Evolutionary conservation across 2,329 filamentous ascomycete species (phyloP).

Genomic region (Aspergillus sp.): DNA sequence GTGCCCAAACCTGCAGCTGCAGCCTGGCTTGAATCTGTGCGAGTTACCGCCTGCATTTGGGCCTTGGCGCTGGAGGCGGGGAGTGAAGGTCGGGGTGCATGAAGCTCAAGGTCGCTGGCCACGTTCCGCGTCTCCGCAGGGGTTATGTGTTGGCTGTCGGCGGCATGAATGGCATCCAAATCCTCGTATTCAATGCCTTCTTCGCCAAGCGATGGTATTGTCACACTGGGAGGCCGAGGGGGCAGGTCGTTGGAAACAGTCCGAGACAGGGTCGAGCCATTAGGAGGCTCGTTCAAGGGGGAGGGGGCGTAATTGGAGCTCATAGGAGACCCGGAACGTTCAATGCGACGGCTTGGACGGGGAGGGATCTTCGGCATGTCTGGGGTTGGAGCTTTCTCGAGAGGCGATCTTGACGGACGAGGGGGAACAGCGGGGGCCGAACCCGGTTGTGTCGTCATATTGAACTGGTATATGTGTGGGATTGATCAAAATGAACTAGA

Average conservation of each 20-base stretch:
- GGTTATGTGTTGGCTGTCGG: constrained; percentile 46
- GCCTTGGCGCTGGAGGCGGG: constrained; percentile 79
- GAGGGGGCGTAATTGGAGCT: constrained; percentile 80
- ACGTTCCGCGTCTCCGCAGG: constrained; percentile 76
- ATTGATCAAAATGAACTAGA: constrained; percentile 1
- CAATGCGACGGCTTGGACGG: constrained; percentile 66
- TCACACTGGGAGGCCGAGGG: constrained; percentile 71
- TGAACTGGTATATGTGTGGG: constrained; percentile 3
- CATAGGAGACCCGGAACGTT: constrained; percentile 75
- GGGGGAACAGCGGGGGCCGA: constrained; percentile 61
- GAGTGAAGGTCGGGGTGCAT: constrained; percentile 85
- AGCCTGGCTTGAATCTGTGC: constrained; percentile 85
- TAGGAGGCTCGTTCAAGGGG: constrained; percentile 71
- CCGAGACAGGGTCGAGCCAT: constrained; percentile 37
- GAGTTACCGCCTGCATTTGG: constrained; percentile 78
- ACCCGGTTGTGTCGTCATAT: constrained; percentile 38
- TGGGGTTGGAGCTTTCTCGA: constrained; percentile 43
- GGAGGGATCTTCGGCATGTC: constrained; percentile 74
- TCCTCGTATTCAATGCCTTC: constrained; percentile 87
- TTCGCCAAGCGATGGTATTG: constrained; percentile 80
- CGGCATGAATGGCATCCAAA: constrained; percentile 46
- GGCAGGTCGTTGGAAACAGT: constrained; percentile 38
- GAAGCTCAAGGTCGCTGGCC: constrained; percentile 76
- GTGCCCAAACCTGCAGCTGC: constrained; percentile 82
- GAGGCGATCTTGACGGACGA: constrained; percentile 57